Conservation (phyloP, 495 filamentous ascomycete species). For the Podospora fimiseda region DNA sequence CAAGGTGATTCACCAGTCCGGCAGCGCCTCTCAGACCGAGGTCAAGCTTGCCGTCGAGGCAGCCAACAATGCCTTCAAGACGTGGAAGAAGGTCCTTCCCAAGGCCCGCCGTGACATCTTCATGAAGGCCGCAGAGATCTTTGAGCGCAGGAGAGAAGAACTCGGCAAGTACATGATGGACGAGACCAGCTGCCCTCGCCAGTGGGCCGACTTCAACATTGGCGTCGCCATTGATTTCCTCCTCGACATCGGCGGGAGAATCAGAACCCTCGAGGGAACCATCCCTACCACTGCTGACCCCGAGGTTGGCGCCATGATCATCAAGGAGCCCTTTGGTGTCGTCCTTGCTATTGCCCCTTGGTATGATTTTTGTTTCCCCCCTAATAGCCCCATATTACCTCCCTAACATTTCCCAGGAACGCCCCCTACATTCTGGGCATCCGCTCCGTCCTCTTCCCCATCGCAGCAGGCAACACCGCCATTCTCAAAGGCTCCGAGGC, state of each 20-base stretch:
- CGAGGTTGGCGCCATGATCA: conserved; percentile 60
- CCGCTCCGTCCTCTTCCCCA: conserved; percentile 63
- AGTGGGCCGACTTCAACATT: conserved; percentile 60
- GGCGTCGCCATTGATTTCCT: conserved; percentile 51
- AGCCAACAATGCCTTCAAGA: conserved; percentile 61
- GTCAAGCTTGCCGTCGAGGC: conserved; percentile 55
- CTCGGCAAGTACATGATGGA: conserved; percentile 53
- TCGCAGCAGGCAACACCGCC: conserved; percentile 67
- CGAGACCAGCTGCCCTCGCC: conserved; percentile 58
- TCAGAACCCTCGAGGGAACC: conserved; percentile 52
- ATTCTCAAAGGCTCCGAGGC: conserved; percentile 61
- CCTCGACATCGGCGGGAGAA: conserved; percentile 64
- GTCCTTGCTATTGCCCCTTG: conserved; percentile 79
- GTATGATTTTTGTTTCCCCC: conserved; percentile 37
- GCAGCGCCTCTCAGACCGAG: conserved; percentile 57
- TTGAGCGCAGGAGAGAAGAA: conserved; percentile 59
- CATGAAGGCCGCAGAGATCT: conserved; percentile 60
- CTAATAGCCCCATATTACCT: conserved; percentile 3
- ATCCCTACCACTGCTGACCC: conserved; percentile 52
- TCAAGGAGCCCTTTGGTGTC: conserved; percentile 77
- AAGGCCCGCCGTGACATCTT: conserved; percentile 63
- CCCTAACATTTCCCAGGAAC: conserved; percentile 49
- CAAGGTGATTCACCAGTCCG: conserved; percentile 53
- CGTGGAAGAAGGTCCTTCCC: conserved; percentile 62
- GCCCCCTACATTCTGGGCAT: conserved; percentile 64